phyloP scores from a whole-genome alignment of 768 basidiomycete genomes.

The Naganishia vaughanmartiniae region DNA sequence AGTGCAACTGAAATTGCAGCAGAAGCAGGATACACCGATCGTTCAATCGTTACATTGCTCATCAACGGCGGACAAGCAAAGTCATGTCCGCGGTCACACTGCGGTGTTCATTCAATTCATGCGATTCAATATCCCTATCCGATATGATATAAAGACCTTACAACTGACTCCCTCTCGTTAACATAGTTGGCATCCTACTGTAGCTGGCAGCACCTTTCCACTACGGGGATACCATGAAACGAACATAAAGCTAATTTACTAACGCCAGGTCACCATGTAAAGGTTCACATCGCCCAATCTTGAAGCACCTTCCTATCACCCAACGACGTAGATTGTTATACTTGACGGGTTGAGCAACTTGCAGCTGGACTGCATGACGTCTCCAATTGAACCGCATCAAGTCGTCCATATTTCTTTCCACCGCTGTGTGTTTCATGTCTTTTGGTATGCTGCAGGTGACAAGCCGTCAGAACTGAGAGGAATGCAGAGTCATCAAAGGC shows the following conservation, averaged over 20 bases:
- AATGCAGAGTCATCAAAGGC: not conserved
- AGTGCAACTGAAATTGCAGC: not conserved
- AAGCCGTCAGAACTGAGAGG: not conserved
- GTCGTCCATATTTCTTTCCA: slow-evolving; percentile 28
- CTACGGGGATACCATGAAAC: not conserved
- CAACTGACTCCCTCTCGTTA: not conserved
- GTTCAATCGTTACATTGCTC: not conserved
- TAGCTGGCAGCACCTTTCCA: not conserved
- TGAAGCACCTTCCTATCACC: slow-evolving; percentile 30
- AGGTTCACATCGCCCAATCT: slow-evolving; percentile 28
- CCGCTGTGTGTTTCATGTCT: slow-evolving; percentile 40
- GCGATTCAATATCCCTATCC: too few species aligned
- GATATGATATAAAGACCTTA: not conserved
- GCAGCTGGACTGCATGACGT: not conserved
- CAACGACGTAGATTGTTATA: slow-evolving; percentile 10
- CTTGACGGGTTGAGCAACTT: slow-evolving; percentile 5
- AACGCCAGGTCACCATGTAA: slow-evolving; percentile 10
- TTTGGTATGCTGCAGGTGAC: slow-evolving; percentile 40
- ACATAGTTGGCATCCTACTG: not conserved
- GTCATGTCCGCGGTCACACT: not conserved
- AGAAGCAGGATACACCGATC: not conserved
- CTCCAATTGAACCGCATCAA: slow-evolving; percentile 28
- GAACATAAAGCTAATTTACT: not conserved
- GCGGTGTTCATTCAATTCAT: too few species aligned
- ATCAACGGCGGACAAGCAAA: not conserved